phyloP scores from a whole-genome alignment of 768 basidiomycete species.

The Tephrocybe sp. region DNA sequence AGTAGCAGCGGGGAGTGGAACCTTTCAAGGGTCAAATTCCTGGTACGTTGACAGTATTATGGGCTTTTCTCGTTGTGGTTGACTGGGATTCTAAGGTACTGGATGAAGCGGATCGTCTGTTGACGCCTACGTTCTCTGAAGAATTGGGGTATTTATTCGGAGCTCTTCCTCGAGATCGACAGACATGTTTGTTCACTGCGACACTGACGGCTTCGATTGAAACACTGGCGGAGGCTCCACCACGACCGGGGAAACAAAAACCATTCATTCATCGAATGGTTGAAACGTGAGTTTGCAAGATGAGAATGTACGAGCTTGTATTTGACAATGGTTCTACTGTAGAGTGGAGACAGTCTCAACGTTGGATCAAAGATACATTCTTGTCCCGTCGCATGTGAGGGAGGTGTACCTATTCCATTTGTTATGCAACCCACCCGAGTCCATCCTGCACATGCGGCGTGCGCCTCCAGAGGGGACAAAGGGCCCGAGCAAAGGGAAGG shows the following conservation, averaged over 20 bases:
- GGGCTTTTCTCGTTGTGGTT: no score
- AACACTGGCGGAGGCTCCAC: constrained; percentile 64
- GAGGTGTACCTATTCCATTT: constrained; percentile 91
- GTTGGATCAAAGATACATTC: constrained; percentile 84
- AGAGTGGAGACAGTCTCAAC: constrained; percentile 90
- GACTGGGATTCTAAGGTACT: constrained; percentile 56
- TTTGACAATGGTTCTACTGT: background rate
- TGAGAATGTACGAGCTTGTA: constrained; percentile 6
- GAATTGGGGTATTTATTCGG: constrained; percentile 80
- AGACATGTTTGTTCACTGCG: constrained; percentile 96
- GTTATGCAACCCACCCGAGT: constrained; percentile 84
- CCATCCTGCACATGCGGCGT: constrained; percentile 64
- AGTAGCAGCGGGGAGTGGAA: constrained; percentile 82
- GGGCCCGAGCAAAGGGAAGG: constrained; percentile 22
- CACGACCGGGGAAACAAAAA: constrained; percentile 77
- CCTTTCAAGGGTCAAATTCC: constrained; percentile 77
- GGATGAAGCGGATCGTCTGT: constrained; percentile 93
- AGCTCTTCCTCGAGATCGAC: constrained; percentile 78
- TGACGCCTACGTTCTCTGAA: constrained; percentile 85
- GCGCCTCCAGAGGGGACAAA: constrained; percentile 53
- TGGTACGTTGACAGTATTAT: constrained; percentile 50
- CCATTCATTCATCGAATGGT: constrained; percentile 84
- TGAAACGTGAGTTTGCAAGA: constrained; percentile 52
- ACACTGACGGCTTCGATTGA: constrained; percentile 89
- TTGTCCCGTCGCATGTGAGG: constrained; percentile 92